Conservation (phyloP, 78 protist genomes). For the Reticulomyxa filosa region DNA sequence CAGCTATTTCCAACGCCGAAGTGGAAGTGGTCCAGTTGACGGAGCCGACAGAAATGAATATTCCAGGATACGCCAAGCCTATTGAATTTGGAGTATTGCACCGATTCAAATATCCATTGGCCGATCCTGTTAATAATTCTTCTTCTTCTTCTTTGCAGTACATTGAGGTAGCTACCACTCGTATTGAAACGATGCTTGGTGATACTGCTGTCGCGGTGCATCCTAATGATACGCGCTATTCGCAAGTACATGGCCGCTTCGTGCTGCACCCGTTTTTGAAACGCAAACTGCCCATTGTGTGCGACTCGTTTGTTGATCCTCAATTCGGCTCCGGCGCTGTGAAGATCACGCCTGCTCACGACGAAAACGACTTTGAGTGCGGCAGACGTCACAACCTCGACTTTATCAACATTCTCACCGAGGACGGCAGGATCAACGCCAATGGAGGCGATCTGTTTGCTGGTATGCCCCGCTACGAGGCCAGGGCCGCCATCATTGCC, state of each 20-base stretch:
- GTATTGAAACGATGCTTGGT: conserved; percentile 96
- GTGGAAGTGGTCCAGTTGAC: too few relatives aligned
- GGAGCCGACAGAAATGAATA: too few relatives aligned
- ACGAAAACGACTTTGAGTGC: conserved; percentile 82
- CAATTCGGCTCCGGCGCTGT: conserved; percentile 44
- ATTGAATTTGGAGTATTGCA: not conserved
- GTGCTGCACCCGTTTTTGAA: conserved; percentile 51
- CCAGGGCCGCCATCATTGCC: not conserved
- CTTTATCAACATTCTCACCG: not conserved
- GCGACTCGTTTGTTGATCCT: conserved; percentile 64
- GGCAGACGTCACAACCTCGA: conserved; percentile 56
- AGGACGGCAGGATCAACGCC: too few relatives aligned
- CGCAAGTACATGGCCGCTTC: conserved; percentile 51
- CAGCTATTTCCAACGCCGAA: conserved; percentile 94
- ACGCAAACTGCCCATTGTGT: too few relatives aligned
- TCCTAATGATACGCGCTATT: conserved; percentile 56
- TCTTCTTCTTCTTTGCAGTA: conserved; percentile 15
- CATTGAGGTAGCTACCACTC: conserved; percentile 89
- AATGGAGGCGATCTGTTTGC: not conserved
- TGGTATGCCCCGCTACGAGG: not conserved
- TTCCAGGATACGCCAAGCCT: too few relatives aligned
- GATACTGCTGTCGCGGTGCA: conserved; percentile 97
- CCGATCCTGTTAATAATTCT: too few relatives aligned
- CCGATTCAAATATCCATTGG: not conserved
- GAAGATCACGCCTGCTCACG: conserved; percentile 90